Evolutionary conservation across 202 grass and related monocot genomes (phyloP).

Genomic region (Zizania palustris): DNA sequence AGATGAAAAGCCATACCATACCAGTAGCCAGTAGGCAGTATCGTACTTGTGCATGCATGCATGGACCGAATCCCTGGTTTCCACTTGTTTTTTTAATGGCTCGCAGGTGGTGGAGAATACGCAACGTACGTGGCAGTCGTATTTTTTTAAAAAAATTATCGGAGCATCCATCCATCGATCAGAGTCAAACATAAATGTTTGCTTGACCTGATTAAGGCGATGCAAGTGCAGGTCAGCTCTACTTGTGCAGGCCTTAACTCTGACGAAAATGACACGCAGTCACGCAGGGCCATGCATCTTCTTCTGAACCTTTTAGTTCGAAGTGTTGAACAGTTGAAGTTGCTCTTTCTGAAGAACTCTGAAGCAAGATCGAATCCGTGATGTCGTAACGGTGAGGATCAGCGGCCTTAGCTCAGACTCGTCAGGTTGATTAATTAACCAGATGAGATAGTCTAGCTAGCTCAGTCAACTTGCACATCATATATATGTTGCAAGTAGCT

Average conservation of each 20-base stretch:
- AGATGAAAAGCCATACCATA: slow-evolving; percentile 21
- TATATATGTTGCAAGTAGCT: too few relatives aligned
- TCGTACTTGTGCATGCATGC: slow-evolving; percentile 42
- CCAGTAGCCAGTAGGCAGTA: background rate
- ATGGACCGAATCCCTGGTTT: slow-evolving; percentile 25
- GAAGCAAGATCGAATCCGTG: background rate
- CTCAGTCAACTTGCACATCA: slow-evolving; percentile 36
- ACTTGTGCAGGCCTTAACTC: slow-evolving; percentile 37
- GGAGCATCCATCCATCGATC: slow-evolving; percentile 10
- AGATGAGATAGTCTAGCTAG: background rate
- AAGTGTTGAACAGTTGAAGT: too few relatives aligned
- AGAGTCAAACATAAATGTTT: slow-evolving; percentile 42
- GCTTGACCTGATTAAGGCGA: slow-evolving; percentile 32
- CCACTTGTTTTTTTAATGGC: slow-evolving; percentile 26
- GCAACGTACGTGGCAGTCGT: slow-evolving; percentile 8
- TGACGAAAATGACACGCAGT: background rate
- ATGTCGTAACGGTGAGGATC: background rate
- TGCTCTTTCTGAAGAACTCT: background rate
- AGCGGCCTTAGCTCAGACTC: background rate
- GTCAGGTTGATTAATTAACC: background rate
- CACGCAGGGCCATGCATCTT: too few relatives aligned
- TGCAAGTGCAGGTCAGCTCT: slow-evolving; percentile 26
- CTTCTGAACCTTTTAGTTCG: background rate
- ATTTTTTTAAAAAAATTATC: slow-evolving; percentile 2
- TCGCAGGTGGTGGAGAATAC: slow-evolving; percentile 38